Conservation (phyloP, 1,284 basidiomycete species). For the Schizopora paradoxa region DNA sequence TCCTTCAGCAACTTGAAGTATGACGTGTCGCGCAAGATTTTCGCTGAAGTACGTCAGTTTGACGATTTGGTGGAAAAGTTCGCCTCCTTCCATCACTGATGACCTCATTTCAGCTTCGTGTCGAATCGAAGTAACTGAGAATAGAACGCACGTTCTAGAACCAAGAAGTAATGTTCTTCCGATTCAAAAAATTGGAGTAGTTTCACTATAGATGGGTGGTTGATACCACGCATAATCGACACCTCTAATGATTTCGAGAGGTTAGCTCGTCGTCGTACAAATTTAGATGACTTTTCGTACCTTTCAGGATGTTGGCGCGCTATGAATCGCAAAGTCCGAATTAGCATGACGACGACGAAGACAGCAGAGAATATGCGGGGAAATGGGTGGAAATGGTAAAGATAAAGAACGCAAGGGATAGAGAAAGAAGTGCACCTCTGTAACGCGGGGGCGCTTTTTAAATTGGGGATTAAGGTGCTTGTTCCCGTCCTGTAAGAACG, state of each 20-base stretch:
- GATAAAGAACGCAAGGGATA: constrained; percentile 18
- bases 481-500: constrained; percentile 66
- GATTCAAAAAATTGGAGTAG: constrained; percentile 89
- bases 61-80: constrained; percentile 99
- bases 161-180: constrained; percentile 89
- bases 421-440: constrained; percentile 70
- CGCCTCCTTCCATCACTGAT: constrained; percentile 92
- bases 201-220: constrained; percentile 88
- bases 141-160: constrained; percentile 75
- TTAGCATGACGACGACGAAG: constrained; percentile 27
- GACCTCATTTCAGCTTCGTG: constrained; percentile 6
- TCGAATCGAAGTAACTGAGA: constrained; percentile 3
- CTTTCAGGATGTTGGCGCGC: constrained; percentile 98
- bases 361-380: constrained; percentile 7
- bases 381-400: constrained; percentile 24
- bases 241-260: constrained; percentile 61
- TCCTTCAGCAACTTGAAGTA: constrained; percentile 93
- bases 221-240: constrained; percentile 96
- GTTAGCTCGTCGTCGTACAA: not conserved
- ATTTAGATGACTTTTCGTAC: constrained; percentile 71
- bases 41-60: constrained; percentile 99
- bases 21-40: constrained; percentile 91
- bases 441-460: constrained; percentile 93
- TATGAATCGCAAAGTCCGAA: constrained; percentile 35
- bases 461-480: constrained; percentile 90